Conservation (phyloP, 2,329 filamentous ascomycete genomes). For the Cordyceps cicadae region DNA sequence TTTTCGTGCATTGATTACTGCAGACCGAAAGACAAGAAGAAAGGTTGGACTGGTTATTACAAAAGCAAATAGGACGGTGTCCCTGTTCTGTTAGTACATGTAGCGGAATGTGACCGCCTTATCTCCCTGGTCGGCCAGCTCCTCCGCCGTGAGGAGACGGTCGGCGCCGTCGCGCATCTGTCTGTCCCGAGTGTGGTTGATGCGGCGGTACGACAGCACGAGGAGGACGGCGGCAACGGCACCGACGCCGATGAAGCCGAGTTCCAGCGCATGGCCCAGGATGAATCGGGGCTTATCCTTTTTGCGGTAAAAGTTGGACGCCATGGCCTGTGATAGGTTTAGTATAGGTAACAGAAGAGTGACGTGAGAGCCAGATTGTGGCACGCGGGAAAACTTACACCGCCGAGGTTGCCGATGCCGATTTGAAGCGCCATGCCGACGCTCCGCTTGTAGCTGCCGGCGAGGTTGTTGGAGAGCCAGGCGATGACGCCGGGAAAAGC, state of each 20-base stretch:
- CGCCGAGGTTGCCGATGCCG: conserved; percentile 21
- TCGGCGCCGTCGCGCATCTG: conserved; percentile 15
- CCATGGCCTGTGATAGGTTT: conserved; percentile 40
- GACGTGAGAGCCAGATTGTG: not conserved
- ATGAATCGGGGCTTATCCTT: conserved; percentile 35
- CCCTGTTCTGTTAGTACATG: conserved; percentile 8
- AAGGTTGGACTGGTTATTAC: no score
- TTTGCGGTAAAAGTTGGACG: conserved; percentile 57
- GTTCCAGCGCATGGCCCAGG: conserved; percentile 36
- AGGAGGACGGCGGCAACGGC: conserved; percentile 12
- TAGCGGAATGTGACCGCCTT: conserved; percentile 15
- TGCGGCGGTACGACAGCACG: conserved; percentile 11
- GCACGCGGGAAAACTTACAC: not conserved
- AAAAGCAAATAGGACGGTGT: no score
- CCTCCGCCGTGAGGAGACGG: conserved; percentile 17
- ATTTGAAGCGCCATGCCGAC: conserved; percentile 45
- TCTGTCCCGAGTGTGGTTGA: conserved; percentile 18
- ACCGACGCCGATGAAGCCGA: conserved; percentile 31
- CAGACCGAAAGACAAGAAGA: no score
- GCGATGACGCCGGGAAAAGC: conserved; percentile 58
- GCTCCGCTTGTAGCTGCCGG: conserved; percentile 50
- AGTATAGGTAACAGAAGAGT: not conserved
- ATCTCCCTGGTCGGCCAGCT: conserved; percentile 22
- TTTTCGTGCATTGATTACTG: no score
- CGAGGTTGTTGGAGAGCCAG: conserved; percentile 31